These are phyloP conservation scores for Chrysanthemum seticuspe DNA, from an alignment of 129 eudicot species.

Conservation along the genomic window DNA sequence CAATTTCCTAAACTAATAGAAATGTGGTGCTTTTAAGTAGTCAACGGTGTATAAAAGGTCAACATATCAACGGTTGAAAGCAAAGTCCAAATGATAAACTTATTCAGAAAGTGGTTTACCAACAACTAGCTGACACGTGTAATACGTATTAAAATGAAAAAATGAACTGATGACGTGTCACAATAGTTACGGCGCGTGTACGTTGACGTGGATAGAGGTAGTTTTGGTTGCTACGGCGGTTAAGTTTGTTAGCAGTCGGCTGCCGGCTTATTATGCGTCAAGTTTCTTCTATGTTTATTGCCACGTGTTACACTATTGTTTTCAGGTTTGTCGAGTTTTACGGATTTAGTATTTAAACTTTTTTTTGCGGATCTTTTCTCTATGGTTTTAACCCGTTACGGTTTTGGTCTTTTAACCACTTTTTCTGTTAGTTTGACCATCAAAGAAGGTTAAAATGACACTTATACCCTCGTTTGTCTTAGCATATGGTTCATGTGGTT, in stretches of 20 bases:
- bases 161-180: constrained; percentile 11
- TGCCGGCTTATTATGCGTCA: constrained; percentile 33
- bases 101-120: constrained; percentile 5
- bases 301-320: constrained; percentile 12
- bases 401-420: too few relatives aligned
- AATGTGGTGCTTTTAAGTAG: neutral
- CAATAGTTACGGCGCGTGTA: constrained; percentile 9
- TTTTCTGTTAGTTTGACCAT: too few relatives aligned
- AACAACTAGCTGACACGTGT: constrained; percentile 23
- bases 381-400: too few relatives aligned
- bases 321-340: too few relatives aligned
- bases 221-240: constrained; percentile 19
- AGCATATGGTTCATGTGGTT: too few relatives aligned
- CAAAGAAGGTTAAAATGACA: too few relatives aligned
- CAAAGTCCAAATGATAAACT: constrained; percentile 17
- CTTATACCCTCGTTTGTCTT: too few relatives aligned
- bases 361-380: too few relatives aligned
- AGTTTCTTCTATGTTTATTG: constrained; percentile 23
- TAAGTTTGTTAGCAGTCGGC: constrained; percentile 33
- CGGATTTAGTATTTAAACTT: too few relatives aligned
- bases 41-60: constrained; percentile 17
- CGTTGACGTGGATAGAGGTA: constrained; percentile 28
- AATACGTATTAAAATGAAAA: neutral
- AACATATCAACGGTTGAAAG: neutral
- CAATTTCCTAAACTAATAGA: neutral